These are phyloP conservation scores for Fusarium austroafricanum DNA, from an alignment of 2,329 filamentous ascomycete species.

Conservation along the genomic window DNA sequence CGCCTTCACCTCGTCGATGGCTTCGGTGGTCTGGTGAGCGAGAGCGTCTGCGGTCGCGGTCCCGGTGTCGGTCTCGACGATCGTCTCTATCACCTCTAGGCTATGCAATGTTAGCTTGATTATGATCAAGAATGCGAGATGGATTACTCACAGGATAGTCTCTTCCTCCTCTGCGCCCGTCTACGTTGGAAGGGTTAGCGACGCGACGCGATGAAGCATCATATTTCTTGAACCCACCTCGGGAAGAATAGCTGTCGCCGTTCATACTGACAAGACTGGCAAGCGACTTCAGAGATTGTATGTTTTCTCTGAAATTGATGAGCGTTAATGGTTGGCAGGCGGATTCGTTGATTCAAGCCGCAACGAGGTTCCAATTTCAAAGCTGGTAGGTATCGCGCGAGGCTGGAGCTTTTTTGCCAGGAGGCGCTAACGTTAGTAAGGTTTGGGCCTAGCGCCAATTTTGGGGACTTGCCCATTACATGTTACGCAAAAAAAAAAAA, in stretches of 20 bases:
- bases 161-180: slow-evolving; percentile 65
- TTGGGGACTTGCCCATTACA: not conserved
- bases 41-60: slow-evolving; percentile 74
- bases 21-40: slow-evolving; percentile 82
- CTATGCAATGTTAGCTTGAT: slow-evolving; percentile 42
- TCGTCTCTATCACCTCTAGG: slow-evolving; percentile 51
- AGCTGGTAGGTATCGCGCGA: slow-evolving; percentile 50
- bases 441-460: slow-evolving; percentile 41
- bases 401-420: slow-evolving; percentile 59
- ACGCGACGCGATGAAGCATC: slow-evolving; percentile 46
- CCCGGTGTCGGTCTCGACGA: slow-evolving; percentile 49
- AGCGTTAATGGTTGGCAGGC: slow-evolving; percentile 36
- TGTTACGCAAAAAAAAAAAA: slow-evolving; percentile 15
- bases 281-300: slow-evolving; percentile 30
- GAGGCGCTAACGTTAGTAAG: slow-evolving; percentile 45
- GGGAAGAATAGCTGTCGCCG: slow-evolving; percentile 83
- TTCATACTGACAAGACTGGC: slow-evolving; percentile 70
- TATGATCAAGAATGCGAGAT: not conserved
- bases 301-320: slow-evolving; percentile 39
- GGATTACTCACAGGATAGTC: slow-evolving; percentile 63
- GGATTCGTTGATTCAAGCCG: slow-evolving; percentile 45
- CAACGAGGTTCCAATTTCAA: slow-evolving; percentile 46
- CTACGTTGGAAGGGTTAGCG: slow-evolving; percentile 48
- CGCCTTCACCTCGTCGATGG: slow-evolving; percentile 77
- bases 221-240: slow-evolving; percentile 67